Evolutionary conservation across 1,284 basidiomycete genomes (phyloP), one percentile per base, ranked within the genome.

Genomic region (Malassezia equina): DNA sequence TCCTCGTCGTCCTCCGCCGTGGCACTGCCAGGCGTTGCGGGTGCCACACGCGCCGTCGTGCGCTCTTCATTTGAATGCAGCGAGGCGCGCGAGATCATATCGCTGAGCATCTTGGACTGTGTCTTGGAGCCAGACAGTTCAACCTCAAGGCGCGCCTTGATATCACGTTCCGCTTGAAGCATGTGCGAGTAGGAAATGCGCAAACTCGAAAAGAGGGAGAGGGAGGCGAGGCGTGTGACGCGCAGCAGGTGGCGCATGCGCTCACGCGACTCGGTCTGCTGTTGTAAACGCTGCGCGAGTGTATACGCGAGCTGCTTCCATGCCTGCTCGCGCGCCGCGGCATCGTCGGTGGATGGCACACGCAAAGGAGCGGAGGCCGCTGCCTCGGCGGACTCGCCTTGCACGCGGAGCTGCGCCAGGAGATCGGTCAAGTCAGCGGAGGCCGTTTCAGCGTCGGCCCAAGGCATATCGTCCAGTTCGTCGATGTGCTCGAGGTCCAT

Each of bases 91-190:
- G 57, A 63, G 25, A 71, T 56, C 49, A 67, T 52, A 11, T 61
- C 62, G 40, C 69, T 65, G 41, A 73, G 67, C 67, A 67, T 73
- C 45, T 62, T 61, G 40, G 69, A 68, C 46, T 71, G 67, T 0
- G 64, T 60, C 43, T 66, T 65, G 55, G 63, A 66, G 9, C 69
- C 70, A 5, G 64, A 62, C n/a, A 73, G 47, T 49, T 73, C 70
- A 39, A 66, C 70, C 27, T 71, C 67, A 19, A 69, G 60, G 12
- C 69, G 64, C 28, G 63, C 64, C 19, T 62, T 60, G 25, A 64
- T 47, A n/a, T 52, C 56, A 46, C 60, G 63, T 50, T 69, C 64
- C 2, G 65, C 61, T 3, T 61, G 58, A 5, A 66, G 63, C 24
- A 65, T 59, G 34, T 69, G 67, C 6, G 68, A 60, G 32, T 67